phyloP scores from a whole-genome alignment of 1,284 basidiomycete genomes.

The Cronartium ribicola region DNA sequence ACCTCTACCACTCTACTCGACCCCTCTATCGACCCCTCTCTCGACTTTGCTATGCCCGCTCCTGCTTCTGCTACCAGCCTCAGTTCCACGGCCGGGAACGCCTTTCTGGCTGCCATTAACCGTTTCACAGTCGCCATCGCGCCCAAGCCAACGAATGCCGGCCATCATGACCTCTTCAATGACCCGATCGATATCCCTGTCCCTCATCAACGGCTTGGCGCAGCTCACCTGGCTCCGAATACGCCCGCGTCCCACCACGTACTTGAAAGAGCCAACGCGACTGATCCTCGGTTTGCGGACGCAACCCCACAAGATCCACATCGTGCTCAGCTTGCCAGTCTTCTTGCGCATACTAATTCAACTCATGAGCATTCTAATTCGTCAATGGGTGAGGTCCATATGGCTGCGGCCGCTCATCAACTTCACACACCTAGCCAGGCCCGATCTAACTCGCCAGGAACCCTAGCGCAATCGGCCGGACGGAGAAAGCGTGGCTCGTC shows the following conservation, averaged over 20 bases:
- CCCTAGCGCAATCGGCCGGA: not conserved
- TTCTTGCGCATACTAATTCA: not conserved
- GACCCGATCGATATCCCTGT: not conserved
- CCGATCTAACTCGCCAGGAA: not conserved
- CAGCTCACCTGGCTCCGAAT: conserved; percentile 13
- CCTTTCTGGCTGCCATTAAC: not conserved
- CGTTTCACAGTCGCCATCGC: not conserved
- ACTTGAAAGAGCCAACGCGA: conserved; percentile 6
- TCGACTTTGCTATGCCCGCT: not conserved
- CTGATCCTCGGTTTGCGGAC: conserved; percentile 12
- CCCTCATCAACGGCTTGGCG: not conserved
- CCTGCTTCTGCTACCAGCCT: not conserved
- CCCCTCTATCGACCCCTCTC: not conserved
- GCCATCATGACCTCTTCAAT: not conserved
- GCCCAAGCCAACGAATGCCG: not conserved
- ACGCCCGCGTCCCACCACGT: conserved; percentile 27
- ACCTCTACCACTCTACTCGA: not conserved
- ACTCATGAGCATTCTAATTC: not conserved
- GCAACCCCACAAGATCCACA: not conserved
- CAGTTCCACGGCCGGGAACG: not conserved
- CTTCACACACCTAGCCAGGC: not conserved
- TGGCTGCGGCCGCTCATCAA: not conserved
- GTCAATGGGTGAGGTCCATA: not conserved
- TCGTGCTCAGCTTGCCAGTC: not conserved
- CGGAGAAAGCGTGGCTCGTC: not conserved